Conservation (phyloP, 2,329 filamentous ascomycete species). For the Verticillium alfalfae region DNA sequence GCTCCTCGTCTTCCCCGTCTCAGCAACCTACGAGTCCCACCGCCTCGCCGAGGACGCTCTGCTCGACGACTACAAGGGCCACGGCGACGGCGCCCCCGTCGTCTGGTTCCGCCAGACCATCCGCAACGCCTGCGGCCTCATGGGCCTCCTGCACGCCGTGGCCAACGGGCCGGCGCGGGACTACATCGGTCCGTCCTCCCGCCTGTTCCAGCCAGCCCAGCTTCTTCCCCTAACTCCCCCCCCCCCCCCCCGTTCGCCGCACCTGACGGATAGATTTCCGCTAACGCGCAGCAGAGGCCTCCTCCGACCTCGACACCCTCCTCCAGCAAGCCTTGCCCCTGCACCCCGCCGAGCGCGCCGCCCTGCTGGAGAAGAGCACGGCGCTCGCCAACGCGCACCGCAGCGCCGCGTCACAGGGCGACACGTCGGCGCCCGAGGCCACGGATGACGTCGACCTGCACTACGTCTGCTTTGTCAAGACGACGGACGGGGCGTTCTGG, state of each 20-base stretch:
- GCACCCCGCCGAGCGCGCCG: conserved; percentile 58
- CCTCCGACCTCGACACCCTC: conserved; percentile 57
- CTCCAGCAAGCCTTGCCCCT: conserved; percentile 67
- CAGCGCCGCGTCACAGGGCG: conserved; percentile 69
- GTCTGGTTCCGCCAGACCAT: conserved; percentile 96
- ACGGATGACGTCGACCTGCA: conserved; percentile 86
- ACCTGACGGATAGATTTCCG: background rate
- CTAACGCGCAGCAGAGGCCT: conserved; percentile 26
- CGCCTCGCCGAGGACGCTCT: conserved; percentile 68
- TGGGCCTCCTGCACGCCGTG: conserved; percentile 79
- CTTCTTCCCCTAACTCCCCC: no score
- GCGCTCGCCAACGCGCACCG: conserved; percentile 75
- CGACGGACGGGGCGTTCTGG: conserved; percentile 56
- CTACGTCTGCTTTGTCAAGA: conserved; percentile 91
- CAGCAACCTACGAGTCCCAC: conserved; percentile 69
- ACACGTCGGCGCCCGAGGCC: conserved; percentile 72
- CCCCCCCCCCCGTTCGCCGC: background rate
- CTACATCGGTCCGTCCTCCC: conserved; percentile 45
- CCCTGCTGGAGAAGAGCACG: conserved; percentile 70
- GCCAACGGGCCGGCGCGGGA: conserved; percentile 67
- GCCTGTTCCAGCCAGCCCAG: no score
- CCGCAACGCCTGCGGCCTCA: conserved; percentile 85
- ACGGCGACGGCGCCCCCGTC: conserved; percentile 67
- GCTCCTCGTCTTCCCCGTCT: conserved; percentile 87
- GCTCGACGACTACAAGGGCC: conserved; percentile 58